These are phyloP conservation scores for Rhododendron williamsianum DNA, from an alignment of 148 eudicot genomes.

Conservation along the genomic window DNA sequence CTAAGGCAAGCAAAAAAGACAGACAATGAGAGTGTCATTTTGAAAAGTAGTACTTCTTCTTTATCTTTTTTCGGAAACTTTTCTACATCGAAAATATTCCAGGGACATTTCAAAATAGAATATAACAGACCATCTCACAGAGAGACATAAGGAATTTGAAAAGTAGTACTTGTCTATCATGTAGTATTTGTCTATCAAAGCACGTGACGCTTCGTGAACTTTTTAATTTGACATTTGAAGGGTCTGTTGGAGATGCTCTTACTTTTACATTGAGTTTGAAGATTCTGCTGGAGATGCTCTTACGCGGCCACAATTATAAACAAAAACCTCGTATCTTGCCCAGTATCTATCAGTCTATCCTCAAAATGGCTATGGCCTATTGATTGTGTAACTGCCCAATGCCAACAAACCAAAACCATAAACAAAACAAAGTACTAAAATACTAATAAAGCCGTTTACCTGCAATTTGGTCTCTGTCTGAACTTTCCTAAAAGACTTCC, in stretches of 20 bases:
- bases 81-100: no score
- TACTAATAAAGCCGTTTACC: not conserved
- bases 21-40: no score
- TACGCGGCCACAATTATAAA: not conserved
- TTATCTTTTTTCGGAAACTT: no score
- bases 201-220: not conserved
- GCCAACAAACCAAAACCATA: not conserved
- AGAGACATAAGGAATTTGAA: no score
- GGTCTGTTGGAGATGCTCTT: no score
- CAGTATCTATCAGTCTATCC: not conserved
- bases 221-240: not conserved
- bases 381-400: not conserved
- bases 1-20: no score
- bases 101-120: no score
- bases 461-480: not conserved
- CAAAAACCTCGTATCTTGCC: not conserved
- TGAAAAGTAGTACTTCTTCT: no score
- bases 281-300: not conserved
- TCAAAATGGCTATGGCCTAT: not conserved
- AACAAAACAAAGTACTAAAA: not conserved
- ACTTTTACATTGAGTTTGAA: not conserved
- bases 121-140: no score
- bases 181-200: not conserved
- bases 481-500: not conserved
- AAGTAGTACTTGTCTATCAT: not conserved